These are phyloP conservation scores for Fraxinus pennsylvanica DNA, from an alignment of 257 asterid species.

Conservation along the genomic window DNA sequence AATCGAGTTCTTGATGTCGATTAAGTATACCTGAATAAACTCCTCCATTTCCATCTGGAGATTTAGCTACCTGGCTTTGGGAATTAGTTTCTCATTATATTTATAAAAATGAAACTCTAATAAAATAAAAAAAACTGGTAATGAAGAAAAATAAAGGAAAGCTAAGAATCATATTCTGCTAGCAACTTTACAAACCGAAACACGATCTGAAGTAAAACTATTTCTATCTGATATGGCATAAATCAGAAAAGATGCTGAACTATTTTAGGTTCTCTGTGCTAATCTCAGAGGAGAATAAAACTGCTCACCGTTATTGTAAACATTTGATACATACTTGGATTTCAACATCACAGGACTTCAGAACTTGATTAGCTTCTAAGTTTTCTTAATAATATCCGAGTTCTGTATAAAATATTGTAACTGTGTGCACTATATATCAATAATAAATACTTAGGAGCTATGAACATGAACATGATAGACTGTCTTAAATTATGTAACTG, in stretches of 20 bases:
- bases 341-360: not conserved
- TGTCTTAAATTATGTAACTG: constrained; percentile 5
- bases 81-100: constrained; percentile 31
- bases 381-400: not conserved
- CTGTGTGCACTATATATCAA: constrained; percentile 5
- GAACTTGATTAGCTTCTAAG: not conserved
- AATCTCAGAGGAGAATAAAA: not conserved
- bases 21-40: constrained; percentile 71
- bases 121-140: not conserved
- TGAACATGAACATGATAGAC: constrained; percentile 1
- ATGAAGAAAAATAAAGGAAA: constrained; percentile 5
- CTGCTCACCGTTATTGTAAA: not conserved
- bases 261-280: not conserved
- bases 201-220: constrained; percentile 11
- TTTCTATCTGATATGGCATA: not conserved
- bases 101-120: constrained; percentile 6
- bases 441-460: not conserved
- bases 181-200: constrained; percentile 9
- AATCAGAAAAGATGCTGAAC: not conserved
- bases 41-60: constrained; percentile 99
- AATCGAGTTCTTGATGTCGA: constrained; percentile 22
- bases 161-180: not conserved
- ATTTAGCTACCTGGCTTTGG: constrained; percentile 82
- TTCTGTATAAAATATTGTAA: not conserved
- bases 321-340: not conserved